These are phyloP conservation scores for Xylogone sp. DNA, from an alignment of 2,329 filamentous ascomycete species.

Conservation along the genomic window DNA sequence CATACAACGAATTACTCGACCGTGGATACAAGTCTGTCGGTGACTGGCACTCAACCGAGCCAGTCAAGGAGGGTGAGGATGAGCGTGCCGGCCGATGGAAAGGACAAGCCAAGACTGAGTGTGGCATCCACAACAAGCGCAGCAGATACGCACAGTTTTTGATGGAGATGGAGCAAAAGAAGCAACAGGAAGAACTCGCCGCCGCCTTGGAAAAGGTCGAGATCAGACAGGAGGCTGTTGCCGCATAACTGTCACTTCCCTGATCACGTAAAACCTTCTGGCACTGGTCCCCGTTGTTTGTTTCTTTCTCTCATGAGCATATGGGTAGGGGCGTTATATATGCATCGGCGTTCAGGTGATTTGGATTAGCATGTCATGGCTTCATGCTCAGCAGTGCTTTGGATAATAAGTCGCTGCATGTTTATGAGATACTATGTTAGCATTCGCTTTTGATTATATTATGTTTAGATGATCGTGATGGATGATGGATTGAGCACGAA, in stretches of 20 bases:
- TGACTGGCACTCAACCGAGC: constrained; percentile 95
- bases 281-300: no score
- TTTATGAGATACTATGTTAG: neutral
- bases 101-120: constrained; percentile 93
- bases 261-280: no score
- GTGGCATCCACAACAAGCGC: constrained; percentile 97
- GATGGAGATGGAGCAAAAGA: constrained; percentile 27
- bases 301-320: no score
- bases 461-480: no score
- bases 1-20: constrained; percentile 90
- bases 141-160: constrained; percentile 82
- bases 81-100: constrained; percentile 97
- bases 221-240: constrained; percentile 9
- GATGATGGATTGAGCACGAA: no score
- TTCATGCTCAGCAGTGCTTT: neutral
- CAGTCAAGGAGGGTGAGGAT: constrained; percentile 86
- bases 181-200: constrained; percentile 23
- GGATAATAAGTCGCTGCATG: neutral
- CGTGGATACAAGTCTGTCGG: constrained; percentile 96
- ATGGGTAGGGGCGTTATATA: neutral
- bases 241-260: no score
- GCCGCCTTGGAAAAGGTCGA: constrained; percentile 21
- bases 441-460: neutral
- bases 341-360: neutral
- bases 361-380: neutral